Evolutionary conservation across 805 yeast species (phyloP), one percentile per base, ranked within the genome.

Genomic region (Schwanniomyces polymorphus): DNA sequence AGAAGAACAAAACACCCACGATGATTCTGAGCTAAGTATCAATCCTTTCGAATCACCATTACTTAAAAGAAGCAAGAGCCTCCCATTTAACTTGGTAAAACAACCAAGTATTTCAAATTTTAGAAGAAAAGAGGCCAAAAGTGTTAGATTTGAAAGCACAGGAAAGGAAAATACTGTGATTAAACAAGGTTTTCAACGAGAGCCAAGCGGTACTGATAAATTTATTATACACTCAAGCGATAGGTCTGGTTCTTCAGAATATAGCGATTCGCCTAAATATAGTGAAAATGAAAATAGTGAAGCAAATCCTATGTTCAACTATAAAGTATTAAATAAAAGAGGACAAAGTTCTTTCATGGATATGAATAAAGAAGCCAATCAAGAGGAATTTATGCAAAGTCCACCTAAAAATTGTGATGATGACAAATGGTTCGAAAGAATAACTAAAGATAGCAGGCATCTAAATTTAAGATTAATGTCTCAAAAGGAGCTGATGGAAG

Each of bases 41-140:
- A 61, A 59, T 42, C 61, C 63, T 0, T 59, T 56, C 43, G 63
- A 59, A 5, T 43, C 25, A 41, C 43, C 25, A 31, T 45, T 38
- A 38, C 48, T 59, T n/a, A 49, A 47, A 27, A 42, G 55, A 43
- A 51, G 57, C 21, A 57, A 50, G 31, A 59, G 55, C 38, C 27
- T 49, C n/a, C 46, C 60, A 23, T 48, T 52, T 29, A 40, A 44
- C 14, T 35, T 51, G 9, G 45, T 41, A 1, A 48, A 46, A 31
- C 25, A 37, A 16, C 43, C 49, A n/a, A 50, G 56, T 28, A 37
- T 53, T 4, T 18, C 43, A 16, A 46, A 38, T 29, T 43, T 51
- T 11, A 45, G 34, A 14, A 54, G 48, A 41, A 48, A 44, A 39
- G 38, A 26, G 7, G 37, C 40, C 18, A 52, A 52, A 28, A 38